Base-by-base conservation (phyloP, 306 rosid genomes). In the Gynostemma pentaphyllum region DNA sequence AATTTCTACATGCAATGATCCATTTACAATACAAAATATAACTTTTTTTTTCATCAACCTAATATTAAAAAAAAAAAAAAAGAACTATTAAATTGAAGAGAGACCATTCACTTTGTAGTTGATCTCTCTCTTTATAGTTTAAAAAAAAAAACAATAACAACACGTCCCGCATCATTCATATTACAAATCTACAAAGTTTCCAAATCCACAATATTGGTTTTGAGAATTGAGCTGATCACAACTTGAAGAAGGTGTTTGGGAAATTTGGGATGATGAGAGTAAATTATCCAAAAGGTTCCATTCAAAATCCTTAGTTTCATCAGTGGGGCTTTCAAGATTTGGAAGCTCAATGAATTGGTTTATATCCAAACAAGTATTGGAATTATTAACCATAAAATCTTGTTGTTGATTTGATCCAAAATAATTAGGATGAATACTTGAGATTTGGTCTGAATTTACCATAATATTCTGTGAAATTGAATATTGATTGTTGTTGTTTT, bases 341-440 rank as follows among this genome's bases (percentile, higher is more conserved):
- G 92, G 92, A 45, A 85, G 80, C 41, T 85, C 86, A 67, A 73
- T 44, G 62, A 82, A 68, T 36, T 77, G 84, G 59, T 69, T 65
- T 7, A 53, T 18, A 16, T 81, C 74, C 66, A 76, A 46, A 44
- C 28, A 26, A 28, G 72, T 32, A n/a, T n/a, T n/a, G 30, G 69
- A 75, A 69, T 72, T 56, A 40, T 60, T 49, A 22, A 63, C 40
- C 41, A 74, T 13, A 21, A 15, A 30, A 9, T 15, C 46, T 2
- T 76, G 81, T 13, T 64, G 79, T 0, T 66, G 69, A 27, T 8
- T 11, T 1, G 64, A 73, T 64, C 50, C 36, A 23, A 24, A 61
- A 21, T 75, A 77, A 28, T 74, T 45, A 9, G 52, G 53, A 14
- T 68, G 72, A 56, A 74, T 78, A 72, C 68, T 81, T 59, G 76